A percentile compares a stretch with the other conserved stretches of the same genome.
phyloP scores from a whole-genome alignment of 2,329 filamentous ascomycete species.

The Macroventuria anomochaeta region DNA sequence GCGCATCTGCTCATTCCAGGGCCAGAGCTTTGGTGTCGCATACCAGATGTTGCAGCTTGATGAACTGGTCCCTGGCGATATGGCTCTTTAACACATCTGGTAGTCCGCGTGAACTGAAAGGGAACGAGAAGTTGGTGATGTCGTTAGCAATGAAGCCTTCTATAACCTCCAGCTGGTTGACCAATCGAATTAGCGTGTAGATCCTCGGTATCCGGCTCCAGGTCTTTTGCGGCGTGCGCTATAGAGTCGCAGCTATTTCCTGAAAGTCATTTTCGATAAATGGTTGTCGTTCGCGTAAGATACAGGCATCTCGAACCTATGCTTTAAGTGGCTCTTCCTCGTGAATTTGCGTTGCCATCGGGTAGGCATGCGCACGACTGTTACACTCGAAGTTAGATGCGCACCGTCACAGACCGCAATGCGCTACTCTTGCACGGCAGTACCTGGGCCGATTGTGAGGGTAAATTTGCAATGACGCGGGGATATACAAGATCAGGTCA shows the following conservation, averaged over 20 bases:
- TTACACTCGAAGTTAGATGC: too few species aligned
- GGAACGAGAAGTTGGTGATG: background rate
- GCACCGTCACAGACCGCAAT: too few species aligned
- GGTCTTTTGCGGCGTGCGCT: background rate
- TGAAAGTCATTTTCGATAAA: too few species aligned
- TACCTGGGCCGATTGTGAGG: too few species aligned
- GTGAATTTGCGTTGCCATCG: too few species aligned
- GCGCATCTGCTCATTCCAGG: background rate
- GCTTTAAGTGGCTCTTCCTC: too few species aligned
- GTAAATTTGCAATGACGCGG: too few species aligned
- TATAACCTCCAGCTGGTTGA: constrained; percentile 13
- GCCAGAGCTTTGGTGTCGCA: background rate
- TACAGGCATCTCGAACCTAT: too few species aligned
- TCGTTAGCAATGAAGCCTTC: background rate
- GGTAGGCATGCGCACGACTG: too few species aligned
- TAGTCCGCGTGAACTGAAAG: background rate
- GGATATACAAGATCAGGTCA: too few species aligned
- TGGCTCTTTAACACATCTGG: background rate
- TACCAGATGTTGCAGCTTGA: background rate
- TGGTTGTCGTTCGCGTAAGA: too few species aligned
- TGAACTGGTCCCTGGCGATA: background rate
- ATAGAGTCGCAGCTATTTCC: background rate
- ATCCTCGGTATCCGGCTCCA: constrained; percentile 26
- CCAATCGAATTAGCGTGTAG: constrained; percentile 22
- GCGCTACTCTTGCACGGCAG: too few species aligned